Conservation (phyloP, 345 rosid genomes). For the Gossypium rotundifolium region DNA sequence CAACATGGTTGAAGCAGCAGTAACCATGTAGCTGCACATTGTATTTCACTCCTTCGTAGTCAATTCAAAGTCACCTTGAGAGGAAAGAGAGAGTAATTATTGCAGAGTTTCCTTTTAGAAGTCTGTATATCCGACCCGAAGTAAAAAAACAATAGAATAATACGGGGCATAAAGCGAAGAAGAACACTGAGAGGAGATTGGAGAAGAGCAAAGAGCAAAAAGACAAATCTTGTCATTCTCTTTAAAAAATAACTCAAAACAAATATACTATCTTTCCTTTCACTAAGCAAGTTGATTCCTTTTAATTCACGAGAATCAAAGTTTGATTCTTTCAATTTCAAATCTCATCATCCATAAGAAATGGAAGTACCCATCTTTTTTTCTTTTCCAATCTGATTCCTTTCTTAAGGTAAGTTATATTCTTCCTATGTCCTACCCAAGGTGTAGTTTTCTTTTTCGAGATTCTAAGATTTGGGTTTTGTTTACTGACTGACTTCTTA, state of each 20-base stretch:
- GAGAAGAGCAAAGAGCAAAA: background rate
- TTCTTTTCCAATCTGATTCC: constrained; percentile 3
- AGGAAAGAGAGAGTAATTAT: background rate
- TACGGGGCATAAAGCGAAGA: background rate
- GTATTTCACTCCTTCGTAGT: background rate
- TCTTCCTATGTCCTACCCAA: background rate
- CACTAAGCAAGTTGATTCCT: constrained; percentile 10
- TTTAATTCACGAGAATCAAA: background rate
- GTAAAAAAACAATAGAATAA: background rate
- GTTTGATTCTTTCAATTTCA: constrained; percentile 10
- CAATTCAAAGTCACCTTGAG: background rate
- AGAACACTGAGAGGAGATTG: background rate
- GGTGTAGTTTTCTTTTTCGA: background rate
- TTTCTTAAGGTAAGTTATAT: constrained; percentile 3
- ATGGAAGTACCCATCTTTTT: background rate
- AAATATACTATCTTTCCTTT: background rate
- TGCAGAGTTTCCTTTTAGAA: background rate
- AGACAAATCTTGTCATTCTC: background rate
- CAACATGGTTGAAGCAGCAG: background rate
- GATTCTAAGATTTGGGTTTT: constrained; percentile 2
- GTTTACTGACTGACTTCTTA: background rate
- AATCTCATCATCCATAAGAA: background rate
- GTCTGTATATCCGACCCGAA: background rate
- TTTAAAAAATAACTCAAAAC: background rate
- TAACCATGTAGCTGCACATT: background rate